Percentiles rank a stretch among this genome's conserved stretches.
phyloP scores from a whole-genome alignment of 2,329 filamentous ascomycete species.

The Arthrobotrys conoides region DNA sequence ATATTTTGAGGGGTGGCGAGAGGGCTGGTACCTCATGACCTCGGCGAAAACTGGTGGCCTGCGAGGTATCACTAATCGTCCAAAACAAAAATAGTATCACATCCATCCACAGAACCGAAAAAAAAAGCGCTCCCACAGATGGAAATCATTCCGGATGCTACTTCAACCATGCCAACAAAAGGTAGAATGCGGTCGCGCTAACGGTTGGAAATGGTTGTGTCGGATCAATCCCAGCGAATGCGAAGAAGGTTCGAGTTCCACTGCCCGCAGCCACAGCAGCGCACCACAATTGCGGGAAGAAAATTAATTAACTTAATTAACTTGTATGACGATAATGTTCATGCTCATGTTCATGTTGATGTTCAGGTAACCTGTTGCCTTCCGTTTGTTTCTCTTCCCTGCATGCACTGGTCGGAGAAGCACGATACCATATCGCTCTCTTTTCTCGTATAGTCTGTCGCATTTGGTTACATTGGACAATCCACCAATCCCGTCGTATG shows the following conservation, averaged over 20 bases:
- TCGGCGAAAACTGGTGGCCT: slow-evolving; percentile 23
- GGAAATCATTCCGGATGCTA: slow-evolving; percentile 57
- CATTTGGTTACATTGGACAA: slow-evolving; percentile 41
- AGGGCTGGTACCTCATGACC: slow-evolving; percentile 45
- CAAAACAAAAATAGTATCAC: slow-evolving; percentile 56
- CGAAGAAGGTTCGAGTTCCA: slow-evolving; percentile 17
- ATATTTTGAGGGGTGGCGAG: slow-evolving; percentile 18
- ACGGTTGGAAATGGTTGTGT: slow-evolving; percentile 38
- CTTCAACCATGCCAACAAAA: slow-evolving; percentile 39
- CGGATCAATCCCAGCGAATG: slow-evolving; percentile 5
- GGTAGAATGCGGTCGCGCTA: slow-evolving; percentile 40
- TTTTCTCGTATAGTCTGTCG: slow-evolving; percentile 20
- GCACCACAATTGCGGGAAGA: slow-evolving; percentile 17
- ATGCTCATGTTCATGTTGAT: background rate
- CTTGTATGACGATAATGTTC: slow-evolving; percentile 20
- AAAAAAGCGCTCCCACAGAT: slow-evolving; percentile 11
- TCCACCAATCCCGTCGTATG: background rate
- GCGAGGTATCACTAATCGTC: slow-evolving; percentile 58
- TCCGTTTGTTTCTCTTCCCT: background rate
- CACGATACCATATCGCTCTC: slow-evolving; percentile 10
- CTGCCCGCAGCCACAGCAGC: background rate
- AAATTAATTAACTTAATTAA: no score
- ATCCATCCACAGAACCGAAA: background rate
- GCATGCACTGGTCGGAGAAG: background rate
- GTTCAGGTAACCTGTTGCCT: no score